A percentile compares a stretch with the other conserved stretches of the same genome.
These are phyloP conservation scores for Cyclostephanos tholiformis DNA, from an alignment of 108 stramenopile species.

Conservation along the genomic window DNA sequence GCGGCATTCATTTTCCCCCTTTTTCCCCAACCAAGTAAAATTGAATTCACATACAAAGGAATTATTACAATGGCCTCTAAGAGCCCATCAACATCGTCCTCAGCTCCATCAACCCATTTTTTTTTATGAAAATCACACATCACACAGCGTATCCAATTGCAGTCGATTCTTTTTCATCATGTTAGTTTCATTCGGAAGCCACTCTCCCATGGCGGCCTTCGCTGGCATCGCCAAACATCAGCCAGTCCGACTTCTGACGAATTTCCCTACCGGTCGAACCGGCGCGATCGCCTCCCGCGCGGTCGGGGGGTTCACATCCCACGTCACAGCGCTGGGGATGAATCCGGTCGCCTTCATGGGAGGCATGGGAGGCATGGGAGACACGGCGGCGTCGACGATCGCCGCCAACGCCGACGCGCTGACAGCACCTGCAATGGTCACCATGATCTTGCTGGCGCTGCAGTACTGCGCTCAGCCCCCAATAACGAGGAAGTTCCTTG, in stretches of 20 bases:
- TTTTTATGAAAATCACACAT: neutral
- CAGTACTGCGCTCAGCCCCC: constrained; percentile 88
- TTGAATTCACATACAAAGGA: too few relatives aligned
- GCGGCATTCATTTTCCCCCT: too few relatives aligned
- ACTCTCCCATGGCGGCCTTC: constrained; percentile 19
- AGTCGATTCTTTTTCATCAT: neutral
- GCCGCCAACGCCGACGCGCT: constrained; percentile 40
- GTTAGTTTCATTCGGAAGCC: constrained; percentile 15
- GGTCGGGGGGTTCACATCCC: neutral
- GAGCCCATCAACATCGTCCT: too few relatives aligned
- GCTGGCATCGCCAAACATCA: constrained; percentile 14
- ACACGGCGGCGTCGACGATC: constrained; percentile 26
- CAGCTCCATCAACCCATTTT: too few relatives aligned
- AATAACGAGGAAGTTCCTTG: constrained; percentile 65
- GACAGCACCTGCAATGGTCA: constrained; percentile 54
- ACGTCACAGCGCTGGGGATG: neutral
- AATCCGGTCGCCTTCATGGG: constrained; percentile 27
- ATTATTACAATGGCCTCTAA: too few relatives aligned
- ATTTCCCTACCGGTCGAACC: neutral
- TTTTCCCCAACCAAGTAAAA: too few relatives aligned
- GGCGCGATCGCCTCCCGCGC: neutral
- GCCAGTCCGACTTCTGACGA: constrained; percentile 9
- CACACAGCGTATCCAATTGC: too few relatives aligned
- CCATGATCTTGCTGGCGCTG: constrained; percentile 75
- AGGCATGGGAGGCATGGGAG: constrained; percentile 22